phyloP scores from a whole-genome alignment of 2,329 filamentous ascomycete genomes.

The Clathrospora elynae region DNA sequence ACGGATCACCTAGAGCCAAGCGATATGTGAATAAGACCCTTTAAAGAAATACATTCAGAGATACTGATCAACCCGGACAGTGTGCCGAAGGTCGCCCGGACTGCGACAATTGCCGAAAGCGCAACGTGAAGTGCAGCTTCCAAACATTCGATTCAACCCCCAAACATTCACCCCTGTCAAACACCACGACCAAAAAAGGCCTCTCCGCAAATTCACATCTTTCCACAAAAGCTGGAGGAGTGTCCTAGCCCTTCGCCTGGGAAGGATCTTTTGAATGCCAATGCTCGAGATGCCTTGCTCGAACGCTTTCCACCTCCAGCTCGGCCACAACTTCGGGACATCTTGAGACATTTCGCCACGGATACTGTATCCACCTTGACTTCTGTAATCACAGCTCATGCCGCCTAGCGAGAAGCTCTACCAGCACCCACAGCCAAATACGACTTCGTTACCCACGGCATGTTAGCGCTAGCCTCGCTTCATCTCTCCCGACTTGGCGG shows the following conservation, averaged over 20 bases:
- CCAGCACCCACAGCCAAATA: conserved; percentile 44
- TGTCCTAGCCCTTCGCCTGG: conserved; percentile 7
- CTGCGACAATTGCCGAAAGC: conserved; percentile 24
- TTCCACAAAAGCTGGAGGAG: conserved; percentile 5
- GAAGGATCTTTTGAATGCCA: conserved; percentile 17
- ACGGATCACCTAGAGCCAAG: background rate
- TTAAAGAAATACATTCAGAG: too few relatives aligned
- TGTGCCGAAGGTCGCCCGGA: conserved; percentile 29
- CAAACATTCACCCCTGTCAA: conserved; percentile 1
- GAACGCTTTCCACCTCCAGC: conserved; percentile 15
- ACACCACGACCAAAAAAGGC: background rate
- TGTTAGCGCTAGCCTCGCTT: conserved; percentile 52
- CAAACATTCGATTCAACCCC: conserved; percentile 15
- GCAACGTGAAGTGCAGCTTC: conserved; percentile 27
- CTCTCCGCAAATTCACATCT: conserved; percentile 6
- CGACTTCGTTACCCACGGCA: conserved; percentile 50
- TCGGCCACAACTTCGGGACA: conserved; percentile 16
- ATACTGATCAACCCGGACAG: conserved; percentile 14
- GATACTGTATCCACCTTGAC: conserved; percentile 29
- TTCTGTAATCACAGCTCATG: conserved; percentile 13
- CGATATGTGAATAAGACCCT: too few relatives aligned
- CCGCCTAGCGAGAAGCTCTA: conserved; percentile 32
- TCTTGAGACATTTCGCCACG: conserved; percentile 33
- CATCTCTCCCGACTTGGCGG: conserved; percentile 48
- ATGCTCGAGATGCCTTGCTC: conserved; percentile 16